These are phyloP conservation scores for Fusarium caatingaense DNA, from an alignment of 2,329 filamentous ascomycete genomes.

Conservation along the genomic window DNA sequence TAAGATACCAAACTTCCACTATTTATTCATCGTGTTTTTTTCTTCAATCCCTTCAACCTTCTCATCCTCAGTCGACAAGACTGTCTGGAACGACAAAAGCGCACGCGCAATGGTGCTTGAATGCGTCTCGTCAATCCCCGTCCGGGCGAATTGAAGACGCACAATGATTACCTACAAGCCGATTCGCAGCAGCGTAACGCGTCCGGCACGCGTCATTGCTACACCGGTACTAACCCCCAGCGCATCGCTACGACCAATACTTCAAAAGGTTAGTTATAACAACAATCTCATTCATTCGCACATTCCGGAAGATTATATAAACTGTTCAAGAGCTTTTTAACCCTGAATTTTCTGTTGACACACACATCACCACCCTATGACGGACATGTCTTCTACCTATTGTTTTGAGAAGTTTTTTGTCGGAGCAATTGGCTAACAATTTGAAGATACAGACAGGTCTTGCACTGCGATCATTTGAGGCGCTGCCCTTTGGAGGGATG, in stretches of 20 bases:
- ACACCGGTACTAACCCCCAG: background rate
- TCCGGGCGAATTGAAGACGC: background rate
- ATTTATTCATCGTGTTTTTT: background rate
- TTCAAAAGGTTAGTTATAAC: conserved; percentile 58
- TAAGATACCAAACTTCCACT: background rate
- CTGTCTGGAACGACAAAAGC: rapidly evolving
- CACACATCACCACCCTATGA: conserved; percentile 69
- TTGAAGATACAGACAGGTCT: conserved; percentile 26
- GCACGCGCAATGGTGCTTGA: background rate
- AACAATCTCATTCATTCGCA: background rate
- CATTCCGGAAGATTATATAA: conserved; percentile 66
- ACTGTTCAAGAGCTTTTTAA: conserved; percentile 74
- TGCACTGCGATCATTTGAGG: background rate
- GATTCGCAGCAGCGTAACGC: background rate
- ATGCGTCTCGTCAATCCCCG: background rate
- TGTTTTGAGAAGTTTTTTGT: conserved; percentile 37
- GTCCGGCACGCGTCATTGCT: background rate
- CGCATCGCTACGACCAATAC: background rate
- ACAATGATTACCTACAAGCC: background rate
- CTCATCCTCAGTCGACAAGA: background rate
- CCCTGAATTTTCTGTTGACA: conserved; percentile 71
- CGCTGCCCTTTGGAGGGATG: too few species aligned
- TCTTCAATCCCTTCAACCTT: background rate
- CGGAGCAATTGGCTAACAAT: conserved; percentile 56
- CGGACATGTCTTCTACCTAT: conserved; percentile 48